Percentiles rank a stretch among this genome's conserved stretches.
phyloP scores from a whole-genome alignment of 192 early-diverging fungal genomes.

The Coemansia brasiliensis region DNA sequence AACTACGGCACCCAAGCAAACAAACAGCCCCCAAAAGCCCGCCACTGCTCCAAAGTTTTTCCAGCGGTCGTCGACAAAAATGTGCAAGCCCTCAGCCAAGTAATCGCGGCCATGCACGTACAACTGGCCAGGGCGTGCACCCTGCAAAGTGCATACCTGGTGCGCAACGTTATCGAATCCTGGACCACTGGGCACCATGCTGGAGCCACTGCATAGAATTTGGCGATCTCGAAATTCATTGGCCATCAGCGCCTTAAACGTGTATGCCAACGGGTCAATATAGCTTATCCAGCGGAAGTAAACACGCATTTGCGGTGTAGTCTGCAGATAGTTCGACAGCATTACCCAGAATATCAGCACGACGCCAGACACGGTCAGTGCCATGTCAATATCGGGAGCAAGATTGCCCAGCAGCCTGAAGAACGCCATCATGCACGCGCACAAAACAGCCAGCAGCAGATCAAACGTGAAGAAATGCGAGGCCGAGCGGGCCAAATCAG shows the following conservation, averaged over 20 bases:
- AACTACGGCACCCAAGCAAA: constrained; percentile 31
- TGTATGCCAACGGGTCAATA: constrained; percentile 72
- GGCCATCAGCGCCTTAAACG: constrained; percentile 61
- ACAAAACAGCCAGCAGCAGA: constrained; percentile 55
- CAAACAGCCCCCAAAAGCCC: constrained; percentile 45
- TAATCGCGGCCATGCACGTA: constrained; percentile 66
- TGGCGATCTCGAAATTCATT: constrained; percentile 57
- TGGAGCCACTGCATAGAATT: constrained; percentile 24
- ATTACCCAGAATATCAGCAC: constrained; percentile 60
- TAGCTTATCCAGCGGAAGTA: constrained; percentile 69
- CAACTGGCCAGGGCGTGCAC: constrained; percentile 56
- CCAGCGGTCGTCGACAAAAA: constrained; percentile 61
- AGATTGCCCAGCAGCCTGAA: constrained; percentile 61
- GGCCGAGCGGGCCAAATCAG: constrained; percentile 53
- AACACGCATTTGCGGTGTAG: constrained; percentile 56
- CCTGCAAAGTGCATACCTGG: constrained; percentile 67
- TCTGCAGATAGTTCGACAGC: constrained; percentile 62
- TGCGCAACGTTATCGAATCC: constrained; percentile 51
- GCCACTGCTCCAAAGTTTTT: constrained; percentile 61
- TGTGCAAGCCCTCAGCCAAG: constrained; percentile 57
- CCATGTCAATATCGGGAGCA: constrained; percentile 59
- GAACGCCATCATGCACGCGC: constrained; percentile 53
- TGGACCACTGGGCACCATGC: constrained; percentile 57
- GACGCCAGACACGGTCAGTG: constrained; percentile 61
- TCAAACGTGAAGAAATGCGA: constrained; percentile 61